Conservation (phyloP, 2,329 filamentous ascomycete species). For the Aspergillus sp. region DNA sequence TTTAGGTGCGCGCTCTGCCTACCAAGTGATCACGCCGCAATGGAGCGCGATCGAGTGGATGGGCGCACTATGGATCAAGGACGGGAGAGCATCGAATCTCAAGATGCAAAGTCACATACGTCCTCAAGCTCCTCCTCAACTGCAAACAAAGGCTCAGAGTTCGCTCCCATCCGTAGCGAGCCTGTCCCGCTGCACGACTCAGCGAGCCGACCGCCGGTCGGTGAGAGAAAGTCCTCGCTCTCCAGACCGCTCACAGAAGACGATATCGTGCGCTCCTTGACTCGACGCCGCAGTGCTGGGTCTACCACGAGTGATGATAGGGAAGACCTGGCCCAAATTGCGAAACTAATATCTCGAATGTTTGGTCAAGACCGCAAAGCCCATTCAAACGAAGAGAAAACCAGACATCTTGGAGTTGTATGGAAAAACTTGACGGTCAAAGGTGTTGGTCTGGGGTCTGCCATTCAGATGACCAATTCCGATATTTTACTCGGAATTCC, state of each 20-base stretch:
- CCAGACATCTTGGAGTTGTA: constrained; percentile 66
- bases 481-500: constrained; percentile 55
- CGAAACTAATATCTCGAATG: constrained; percentile 65
- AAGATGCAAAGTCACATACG: neutral
- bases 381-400: constrained; percentile 68
- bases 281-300: constrained; percentile 23
- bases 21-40: neutral
- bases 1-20: neutral
- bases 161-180: neutral
- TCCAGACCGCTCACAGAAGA: constrained; percentile 14
- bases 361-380: constrained; percentile 65
- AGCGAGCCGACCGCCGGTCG: neutral
- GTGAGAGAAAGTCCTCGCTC: neutral
- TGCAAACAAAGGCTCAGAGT: neutral
- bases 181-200: neutral
- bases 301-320: constrained; percentile 18
- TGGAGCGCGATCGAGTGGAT: neutral
- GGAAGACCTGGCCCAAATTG: constrained; percentile 33
- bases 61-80: no score
- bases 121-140: neutral
- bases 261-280: constrained; percentile 20
- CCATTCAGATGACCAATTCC: constrained; percentile 56
- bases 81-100: neutral
- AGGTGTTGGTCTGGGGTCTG: constrained; percentile 66
- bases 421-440: constrained; percentile 71